Base-by-base conservation (phyloP, 179 eudicot genomes). In the Patellifolia procumbens region DNA sequence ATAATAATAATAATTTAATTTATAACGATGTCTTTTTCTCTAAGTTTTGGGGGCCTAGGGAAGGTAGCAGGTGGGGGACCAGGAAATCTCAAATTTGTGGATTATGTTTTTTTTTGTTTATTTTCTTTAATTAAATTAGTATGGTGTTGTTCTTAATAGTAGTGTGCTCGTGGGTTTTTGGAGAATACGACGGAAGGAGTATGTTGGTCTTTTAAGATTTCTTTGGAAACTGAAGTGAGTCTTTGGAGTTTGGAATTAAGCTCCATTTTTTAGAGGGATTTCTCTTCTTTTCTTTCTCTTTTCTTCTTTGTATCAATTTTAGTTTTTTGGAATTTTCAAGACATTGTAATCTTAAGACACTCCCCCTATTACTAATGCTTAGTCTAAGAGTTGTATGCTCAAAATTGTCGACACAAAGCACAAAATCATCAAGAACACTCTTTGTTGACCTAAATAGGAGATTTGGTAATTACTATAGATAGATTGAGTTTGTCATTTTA, bases 171-270 rank as follows among this genome's bases (percentile, higher is more conserved):
- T 93, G 98, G 97, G 98, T 84, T 91, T 90, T 93, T 83, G 98
- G 81, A 90, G 93, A 87, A 82, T 91, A 96, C 84, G 90, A 87
- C 89, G 69, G 73, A 70, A 79, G 74, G 86, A 82, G 98, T 70
- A 91, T 93, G 98, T 93, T 93, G 97, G 98, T 93, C 93, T 87
- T 90, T 90, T 88, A 79, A 88, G 89, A 91, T 89, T 76, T 87
- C 88, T 63, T 88, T 82, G 94, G 91, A 85, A 90, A 86, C 24
- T 86, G 81, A 82, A 88, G 34, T n/a, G 22, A 49, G 59, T 24
- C 31, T 67, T n/a, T 39, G 73, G 43, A 69, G 65, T 74, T 81
- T 81, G 67, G 74, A 28, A n/a, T n/a, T n/a, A n/a, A 68, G 60
- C 73, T 11, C 81, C 73, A 28, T 69, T n/a, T 71, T 77, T 75